phyloP scores from a whole-genome alignment of 352 stramenopile genomes.

The Phytophthora pseudosyringae region DNA sequence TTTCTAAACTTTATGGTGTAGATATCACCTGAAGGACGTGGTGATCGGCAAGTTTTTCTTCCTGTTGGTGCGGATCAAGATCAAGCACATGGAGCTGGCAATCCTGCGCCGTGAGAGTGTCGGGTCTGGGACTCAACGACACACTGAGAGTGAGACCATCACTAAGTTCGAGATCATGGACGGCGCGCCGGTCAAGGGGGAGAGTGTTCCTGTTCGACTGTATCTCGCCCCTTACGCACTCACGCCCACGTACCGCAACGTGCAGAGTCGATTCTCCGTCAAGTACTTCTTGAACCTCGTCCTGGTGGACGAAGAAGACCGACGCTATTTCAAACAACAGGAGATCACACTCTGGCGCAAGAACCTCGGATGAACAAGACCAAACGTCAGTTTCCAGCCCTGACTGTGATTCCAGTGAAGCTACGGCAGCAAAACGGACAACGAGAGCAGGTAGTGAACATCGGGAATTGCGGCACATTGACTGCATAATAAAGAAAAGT shows the following conservation, averaged over 20 bases:
- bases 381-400: slow-evolving; percentile 7
- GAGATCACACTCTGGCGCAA: slow-evolving; percentile 97
- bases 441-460: slow-evolving; percentile 11
- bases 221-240: slow-evolving; percentile 92
- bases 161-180: slow-evolving; percentile 99
- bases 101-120: slow-evolving; percentile 96
- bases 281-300: slow-evolving; percentile 99
- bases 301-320: slow-evolving; percentile 98
- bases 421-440: slow-evolving; percentile 17
- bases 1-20: slow-evolving; percentile 18
- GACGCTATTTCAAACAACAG: slow-evolving; percentile 99
- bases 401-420: slow-evolving; percentile 9
- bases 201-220: slow-evolving; percentile 97
- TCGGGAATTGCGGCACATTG: slow-evolving; percentile 5
- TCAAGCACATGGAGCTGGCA: slow-evolving; percentile 99
- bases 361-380: slow-evolving; percentile 35
- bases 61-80: slow-evolving; percentile 98
- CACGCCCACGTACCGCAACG: slow-evolving; percentile 90
- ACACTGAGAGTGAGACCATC: slow-evolving; percentile 97
- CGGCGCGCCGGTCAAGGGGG: slow-evolving; percentile 95
- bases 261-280: slow-evolving; percentile 93
- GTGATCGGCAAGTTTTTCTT: slow-evolving; percentile 99
- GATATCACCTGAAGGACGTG: slow-evolving; percentile 94
- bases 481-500: slow-evolving; percentile 21
- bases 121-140: slow-evolving; percentile 72